phyloP scores from a whole-genome alignment of 2,329 filamentous ascomycete species.

The Botrytis byssoidea region DNA sequence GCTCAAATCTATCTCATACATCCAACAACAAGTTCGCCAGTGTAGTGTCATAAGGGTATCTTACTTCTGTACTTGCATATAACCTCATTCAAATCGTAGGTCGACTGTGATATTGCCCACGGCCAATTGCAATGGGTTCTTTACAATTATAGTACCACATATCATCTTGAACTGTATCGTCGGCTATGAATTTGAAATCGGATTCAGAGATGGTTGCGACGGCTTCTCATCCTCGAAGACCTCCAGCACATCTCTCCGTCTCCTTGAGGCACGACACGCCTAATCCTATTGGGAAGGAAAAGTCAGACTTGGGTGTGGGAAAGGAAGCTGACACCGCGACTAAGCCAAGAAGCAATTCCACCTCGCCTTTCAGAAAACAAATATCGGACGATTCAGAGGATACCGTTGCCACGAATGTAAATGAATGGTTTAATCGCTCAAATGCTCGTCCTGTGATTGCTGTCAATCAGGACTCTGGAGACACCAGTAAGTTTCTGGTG shows the following conservation, averaged over 20 bases:
- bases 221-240: conserved; percentile 30
- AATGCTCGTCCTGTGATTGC: conserved; percentile 30
- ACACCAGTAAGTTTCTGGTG: conserved; percentile 28
- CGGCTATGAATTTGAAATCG: conserved; percentile 16
- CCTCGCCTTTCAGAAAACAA: conserved; percentile 16
- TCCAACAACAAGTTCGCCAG: not conserved
- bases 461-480: conserved; percentile 24
- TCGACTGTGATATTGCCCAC: not conserved
- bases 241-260: conserved; percentile 32
- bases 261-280: conserved; percentile 25
- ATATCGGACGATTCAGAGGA: conserved; percentile 28
- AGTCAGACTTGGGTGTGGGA: not conserved
- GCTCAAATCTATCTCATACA: not conserved
- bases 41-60: not conserved
- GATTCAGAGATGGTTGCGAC: not conserved
- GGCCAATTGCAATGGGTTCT: conserved; percentile 13
- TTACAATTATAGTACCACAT: not conserved
- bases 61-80: not conserved
- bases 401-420: conserved; percentile 21
- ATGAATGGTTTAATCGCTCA: conserved; percentile 35
- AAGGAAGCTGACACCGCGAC: not conserved
- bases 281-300: not conserved
- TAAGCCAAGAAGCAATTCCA: not conserved
- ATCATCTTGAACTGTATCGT: not conserved
- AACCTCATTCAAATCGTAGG: not conserved